These are phyloP conservation scores for Orbilia blumenaviensis DNA, from an alignment of 2,329 filamentous ascomycete species.

Conservation along the genomic window DNA sequence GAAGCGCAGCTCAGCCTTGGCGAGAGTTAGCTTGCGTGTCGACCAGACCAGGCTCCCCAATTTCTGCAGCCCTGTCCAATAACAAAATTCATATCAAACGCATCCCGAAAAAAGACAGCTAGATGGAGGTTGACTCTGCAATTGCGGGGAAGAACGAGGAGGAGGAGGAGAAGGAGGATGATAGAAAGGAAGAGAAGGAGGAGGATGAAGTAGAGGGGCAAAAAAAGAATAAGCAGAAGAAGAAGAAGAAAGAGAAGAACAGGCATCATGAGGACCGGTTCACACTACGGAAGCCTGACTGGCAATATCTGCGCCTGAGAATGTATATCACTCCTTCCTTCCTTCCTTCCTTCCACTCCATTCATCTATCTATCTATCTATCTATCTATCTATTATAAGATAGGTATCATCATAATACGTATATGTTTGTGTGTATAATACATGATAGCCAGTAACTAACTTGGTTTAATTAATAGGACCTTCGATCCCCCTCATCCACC, in stretches of 20 bases:
- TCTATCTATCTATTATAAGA: no score
- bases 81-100: neutral
- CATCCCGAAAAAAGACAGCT: neutral
- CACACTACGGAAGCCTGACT: conserved; percentile 56
- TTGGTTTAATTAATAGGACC: no score
- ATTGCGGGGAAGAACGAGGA: neutral
- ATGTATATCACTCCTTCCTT: no score
- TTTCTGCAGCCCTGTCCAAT: no score
- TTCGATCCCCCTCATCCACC: conserved; percentile 55
- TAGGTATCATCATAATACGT: no score
- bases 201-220: neutral
- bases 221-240: no score
- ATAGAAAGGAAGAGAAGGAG: neutral
- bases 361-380: no score
- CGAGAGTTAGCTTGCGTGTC: conserved; percentile 28
- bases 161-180: neutral
- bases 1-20: neutral
- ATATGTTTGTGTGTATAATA: no score
- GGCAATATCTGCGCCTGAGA: conserved; percentile 56
- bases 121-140: neutral
- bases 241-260: neutral
- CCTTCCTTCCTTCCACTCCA: no score
- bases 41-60: no score
- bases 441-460: no score
- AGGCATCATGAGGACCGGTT: conserved; percentile 50